Base-by-base conservation (phyloP, 1,284 basidiomycete genomes). In the Ceratorhiza oryzae-sativae region DNA sequence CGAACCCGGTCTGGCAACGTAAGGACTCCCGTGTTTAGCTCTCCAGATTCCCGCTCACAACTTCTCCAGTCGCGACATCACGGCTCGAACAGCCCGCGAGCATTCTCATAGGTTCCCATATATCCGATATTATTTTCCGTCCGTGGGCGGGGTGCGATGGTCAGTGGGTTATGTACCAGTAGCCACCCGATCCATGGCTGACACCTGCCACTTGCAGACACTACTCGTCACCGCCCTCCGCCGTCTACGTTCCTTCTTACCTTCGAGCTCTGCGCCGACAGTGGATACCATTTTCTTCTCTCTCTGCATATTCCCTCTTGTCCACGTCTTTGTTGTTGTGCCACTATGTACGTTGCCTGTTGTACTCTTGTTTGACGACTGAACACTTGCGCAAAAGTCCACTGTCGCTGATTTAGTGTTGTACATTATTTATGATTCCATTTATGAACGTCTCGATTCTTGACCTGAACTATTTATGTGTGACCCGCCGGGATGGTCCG, bases 211-310 rank as follows among this genome's bases (percentile, higher is more conserved):
- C 48, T 25, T 49, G 2, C 53, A 56, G 53, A 36, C 42, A 23
- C 41, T 45, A 39, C 5, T 13, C 32, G 39, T 25, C 58, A 60
- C 60, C 15, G 13, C 23, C 25, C 41, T 39, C 60, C 60, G 60
- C 41, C 39, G 20, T 42, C 6, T 46, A 1, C 25, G n/a, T 60
- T 39, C 18, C 25, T 60, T 27, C 23, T 62, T 25, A n/a, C 34
- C 30, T 36, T 53, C 62, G 46, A 46, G 27, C 60, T 62, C 25
- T 56, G 53, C 34, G 59, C 30, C 58, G 58, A 60, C 58, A 60
- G 58, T 60, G 60, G 62, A 65, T 65, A 65, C 62, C 62, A 65
- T 65, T 65, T 65, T 53, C 46, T 48, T 53, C 46, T 55, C n/a
- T n/a, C 49, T 36, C 49, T 45, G 45, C 61, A 39, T 49, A 67